Evolutionary conservation across 257 asterid species (phyloP), one percentile per base, ranked within the genome.

Genomic region (Plantago elongata): DNA sequence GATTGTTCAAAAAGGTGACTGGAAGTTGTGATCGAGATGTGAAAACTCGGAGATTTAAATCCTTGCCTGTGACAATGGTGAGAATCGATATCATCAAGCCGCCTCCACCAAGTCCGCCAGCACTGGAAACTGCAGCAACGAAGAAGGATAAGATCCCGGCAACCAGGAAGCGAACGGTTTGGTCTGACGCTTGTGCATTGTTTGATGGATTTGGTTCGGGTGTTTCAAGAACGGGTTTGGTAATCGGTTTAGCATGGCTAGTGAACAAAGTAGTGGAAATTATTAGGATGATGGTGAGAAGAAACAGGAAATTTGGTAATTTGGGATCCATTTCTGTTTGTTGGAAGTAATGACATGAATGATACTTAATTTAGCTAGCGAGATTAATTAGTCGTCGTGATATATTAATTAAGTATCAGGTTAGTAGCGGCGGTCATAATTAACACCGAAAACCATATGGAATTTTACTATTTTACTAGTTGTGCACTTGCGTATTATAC

Each of bases 91-190:
- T 57, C 81, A 69, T 80, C 0, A 90, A 42, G 6, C 93, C 96
- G 13, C 96, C 96, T 34, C 97, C 96, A 10, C 97, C 97, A 37
- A 87, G 74, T 11, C 97, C 97, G 1, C 95, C 95, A 13, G 93
- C 95, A 68, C 96, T 81, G 42, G 97, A 90, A 34, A 90, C 70
- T 0, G 82, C 77, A 44, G 96, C 81, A n/a, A 95, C 90, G 48
- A 75, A 1, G 72, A 79, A 87, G 61, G 89, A 77, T 10, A 87
- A 65, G 7, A 65, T 40, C 9, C 84, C 88, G 45, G 95, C 65
- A 45, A 78, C 44, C 45, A 76, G 40, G 13, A 69, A 47, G 0
- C 68, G 80, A 29, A 60, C 13, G 14, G 17, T 44, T 0, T 74
- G 62, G 9, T 56, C 64, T 42, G 74, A 60, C 50, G 59, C 42